Evolutionary conservation across 345 rosid species (phyloP).

Genomic region (Arabidopsis thaliana): TAIR10.1 NC_003070.9:7880001-7880500

Average conservation of each 20-base stretch:
- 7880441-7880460: conserved; percentile 54
- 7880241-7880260: conserved; percentile 11
- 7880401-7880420: conserved; percentile 52
- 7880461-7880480: conserved; percentile 52
- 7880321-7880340: neutral
- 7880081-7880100: conserved; percentile 61
- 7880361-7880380: conserved; percentile 49
- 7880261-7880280: neutral
- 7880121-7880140: conserved; percentile 56
- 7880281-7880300: conserved; percentile 2
- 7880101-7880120: conserved; percentile 62
- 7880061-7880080: neutral
- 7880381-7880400: conserved; percentile 60
- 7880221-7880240: neutral
- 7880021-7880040: neutral
- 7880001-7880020: neutral
- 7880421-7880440: conserved; percentile 60
- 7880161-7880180: conserved; percentile 59
- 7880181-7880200: neutral
- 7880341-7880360: neutral
- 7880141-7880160: conserved; percentile 60
- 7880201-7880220: neutral
- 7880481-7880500: conserved; percentile 55
- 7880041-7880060: neutral
- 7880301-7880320: neutral